Evolutionary conservation across 2,329 filamentous ascomycete species (phyloP), one percentile per base, ranked within the genome.

Genomic region (Volutella citrinella): DNA sequence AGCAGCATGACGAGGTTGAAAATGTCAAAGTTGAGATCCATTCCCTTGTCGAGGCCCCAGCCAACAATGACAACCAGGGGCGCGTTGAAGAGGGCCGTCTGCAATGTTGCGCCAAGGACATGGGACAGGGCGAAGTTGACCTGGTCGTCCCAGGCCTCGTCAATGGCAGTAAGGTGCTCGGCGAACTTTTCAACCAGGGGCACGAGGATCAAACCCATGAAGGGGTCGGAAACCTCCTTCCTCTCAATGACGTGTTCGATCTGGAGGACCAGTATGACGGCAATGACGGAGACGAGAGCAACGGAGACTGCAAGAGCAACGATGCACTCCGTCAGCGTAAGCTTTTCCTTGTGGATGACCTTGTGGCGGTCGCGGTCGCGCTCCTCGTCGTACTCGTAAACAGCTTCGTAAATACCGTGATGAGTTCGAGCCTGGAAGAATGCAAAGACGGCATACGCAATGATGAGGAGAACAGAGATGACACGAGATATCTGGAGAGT

Each of bases 71-170:
- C 80, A 7, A 87, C 81, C 5, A 95, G 73, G 0, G 90, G 89
- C 0, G 82, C 87, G 57, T 94, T 95, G 55, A 95, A 80, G 19
- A 95, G 74, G 2, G 89, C 87, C 0, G 90, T 96, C 63, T 95
- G 90, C 38, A 95, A 83, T 1, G 86, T 91, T 4, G 88, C 82
- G 28, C 87, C 88, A 25, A 95, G 78, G 33, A 93, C 86, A 58
- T 95, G 88, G 27, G 86, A 84, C 17, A 93, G 72, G 1, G 87
- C 87, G 60, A 90, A 82, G 65, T 93, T 93, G 72, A 90, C 88
- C 56, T 84, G 80, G 56, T 86, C 79, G 50, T 87, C 84, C 72
- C 80, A 91, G 16, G 87, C 87, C 69, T 94, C 87, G 49, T 93
- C 86, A 38, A 94, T 71, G 25, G 87, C 85, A 3, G 85, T 90